A percentile compares a stretch with the other conserved stretches of the same genome.
phyloP scores from a whole-genome alignment of 805 yeast species.

The Suhomyces sp. region DNA sequence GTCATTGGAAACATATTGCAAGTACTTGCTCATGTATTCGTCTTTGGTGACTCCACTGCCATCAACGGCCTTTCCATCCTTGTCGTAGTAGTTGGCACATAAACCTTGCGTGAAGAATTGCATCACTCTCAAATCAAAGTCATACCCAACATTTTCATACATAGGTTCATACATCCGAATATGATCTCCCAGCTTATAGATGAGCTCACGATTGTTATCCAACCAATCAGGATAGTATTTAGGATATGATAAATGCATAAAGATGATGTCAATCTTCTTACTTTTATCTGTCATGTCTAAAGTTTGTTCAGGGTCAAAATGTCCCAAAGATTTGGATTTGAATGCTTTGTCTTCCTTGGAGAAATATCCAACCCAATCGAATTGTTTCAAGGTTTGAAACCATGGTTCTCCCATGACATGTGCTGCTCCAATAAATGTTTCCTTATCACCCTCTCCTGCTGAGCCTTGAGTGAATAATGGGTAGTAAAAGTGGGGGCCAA shows the following conservation, averaged over 20 bases:
- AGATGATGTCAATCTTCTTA: slow-evolving; percentile 25
- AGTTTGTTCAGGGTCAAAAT: slow-evolving; percentile 38
- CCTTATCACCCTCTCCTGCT: slow-evolving; percentile 82
- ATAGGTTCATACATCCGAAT: slow-evolving; percentile 40
- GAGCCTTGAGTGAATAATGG: slow-evolving; percentile 69
- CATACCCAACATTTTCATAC: slow-evolving; percentile 40
- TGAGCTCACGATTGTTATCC: slow-evolving; percentile 35
- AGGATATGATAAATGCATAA: slow-evolving; percentile 64
- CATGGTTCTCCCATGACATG: slow-evolving; percentile 47
- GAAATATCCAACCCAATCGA: slow-evolving; percentile 36
- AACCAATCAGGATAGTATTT: slow-evolving; percentile 38
- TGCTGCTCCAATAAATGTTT: slow-evolving; percentile 72
- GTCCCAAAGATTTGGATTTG: slow-evolving; percentile 30
- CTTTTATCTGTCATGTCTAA: slow-evolving; percentile 7
- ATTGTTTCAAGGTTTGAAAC: slow-evolving; percentile 52
- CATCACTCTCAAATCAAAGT: slow-evolving; percentile 41
- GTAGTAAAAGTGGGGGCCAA: slow-evolving; percentile 66
- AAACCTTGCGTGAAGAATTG: slow-evolving; percentile 40
- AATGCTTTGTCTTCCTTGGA: slow-evolving; percentile 26
- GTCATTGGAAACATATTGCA: slow-evolving; percentile 26
- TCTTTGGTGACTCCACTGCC: slow-evolving; percentile 18
- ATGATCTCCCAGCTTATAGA: slow-evolving; percentile 33
- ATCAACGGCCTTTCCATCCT: slow-evolving; percentile 27
- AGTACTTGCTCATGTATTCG: slow-evolving; percentile 36
- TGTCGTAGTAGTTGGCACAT: slow-evolving; percentile 35